Base-by-base conservation (phyloP, 805 yeast genomes). In the Teunomyces stri region DNA sequence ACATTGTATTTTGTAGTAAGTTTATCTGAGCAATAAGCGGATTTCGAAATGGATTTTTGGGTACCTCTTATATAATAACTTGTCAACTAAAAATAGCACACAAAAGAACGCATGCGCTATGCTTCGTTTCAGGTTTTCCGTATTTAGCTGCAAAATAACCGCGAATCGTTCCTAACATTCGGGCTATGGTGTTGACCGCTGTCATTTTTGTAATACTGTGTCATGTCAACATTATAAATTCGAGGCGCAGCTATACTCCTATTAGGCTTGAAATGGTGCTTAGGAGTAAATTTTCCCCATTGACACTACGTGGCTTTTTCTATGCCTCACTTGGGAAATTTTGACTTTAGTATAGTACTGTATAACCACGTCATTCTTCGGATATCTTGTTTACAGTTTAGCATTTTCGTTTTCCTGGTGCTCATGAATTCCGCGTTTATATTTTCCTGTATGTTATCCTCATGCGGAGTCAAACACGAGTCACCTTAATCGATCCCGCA, bases 1-100 rank as follows among this genome's bases (percentile, higher is more conserved):
- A 61, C 62, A 60, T 59, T 46, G 35, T 55, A 31, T 55, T 9
- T 37, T 9, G 15, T 37, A 28, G n/a, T 29, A 18, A 20, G 13
- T 12, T 21, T 9, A 29, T 37, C 11, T 31, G 16, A n/a, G 7
- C 6, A 5, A 13, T 13, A 15, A 3, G 7, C 34, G 10, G 15
- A 31, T 13, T 7, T 31, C 13, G 18, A 6, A 15, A 31, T 5
- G 16, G 34, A 15, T 31, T 25, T 25, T 25, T 15, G 6, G 18
- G 18, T 31, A 13, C 18, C 34, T 15, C 13, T 31, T 31, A 31
- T 31, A 13, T 6, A 13, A 13, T 16, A 13, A 10, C 11, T 31
- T 18, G 34, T 31, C 34, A 31, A 31, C 34, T 31, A 13, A 31
- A 13, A 31, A 31, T 31, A 31, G 34, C 34, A 13, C 18, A 31